Conservation (phyloP, 257 asterid species). For the Solanum microdontum region DNA sequence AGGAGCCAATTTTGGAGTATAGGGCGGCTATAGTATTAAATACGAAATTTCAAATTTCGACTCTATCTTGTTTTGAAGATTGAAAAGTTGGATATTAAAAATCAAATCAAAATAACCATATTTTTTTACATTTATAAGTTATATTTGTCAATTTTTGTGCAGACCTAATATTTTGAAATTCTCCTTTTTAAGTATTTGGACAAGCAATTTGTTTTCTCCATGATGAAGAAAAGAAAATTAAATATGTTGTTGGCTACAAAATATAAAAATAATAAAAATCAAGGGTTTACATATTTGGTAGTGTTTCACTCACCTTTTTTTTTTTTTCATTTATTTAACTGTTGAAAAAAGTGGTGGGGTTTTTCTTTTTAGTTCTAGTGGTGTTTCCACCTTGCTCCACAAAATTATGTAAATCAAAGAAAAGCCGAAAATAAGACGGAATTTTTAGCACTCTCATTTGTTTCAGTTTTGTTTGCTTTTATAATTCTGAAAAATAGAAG, state of each 20-base stretch:
- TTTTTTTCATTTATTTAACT: background rate
- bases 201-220: background rate
- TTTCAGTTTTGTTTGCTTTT: background rate
- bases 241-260: background rate
- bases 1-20: background rate
- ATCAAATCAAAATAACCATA: background rate
- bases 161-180: background rate
- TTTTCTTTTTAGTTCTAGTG: background rate
- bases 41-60: background rate
- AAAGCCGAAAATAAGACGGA: background rate
- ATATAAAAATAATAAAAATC: background rate
- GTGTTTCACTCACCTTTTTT: background rate
- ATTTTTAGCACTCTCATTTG: background rate
- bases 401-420: background rate
- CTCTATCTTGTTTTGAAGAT: background rate
- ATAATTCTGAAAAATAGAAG: too few species aligned
- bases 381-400: background rate
- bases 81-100: background rate
- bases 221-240: background rate
- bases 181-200: background rate
- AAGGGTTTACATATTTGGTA: background rate
- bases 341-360: background rate
- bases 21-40: background rate
- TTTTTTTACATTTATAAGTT: background rate
- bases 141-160: background rate